Base-by-base conservation (phyloP, 805 yeast genomes). In the Wickerhamia fluorescens region DNA sequence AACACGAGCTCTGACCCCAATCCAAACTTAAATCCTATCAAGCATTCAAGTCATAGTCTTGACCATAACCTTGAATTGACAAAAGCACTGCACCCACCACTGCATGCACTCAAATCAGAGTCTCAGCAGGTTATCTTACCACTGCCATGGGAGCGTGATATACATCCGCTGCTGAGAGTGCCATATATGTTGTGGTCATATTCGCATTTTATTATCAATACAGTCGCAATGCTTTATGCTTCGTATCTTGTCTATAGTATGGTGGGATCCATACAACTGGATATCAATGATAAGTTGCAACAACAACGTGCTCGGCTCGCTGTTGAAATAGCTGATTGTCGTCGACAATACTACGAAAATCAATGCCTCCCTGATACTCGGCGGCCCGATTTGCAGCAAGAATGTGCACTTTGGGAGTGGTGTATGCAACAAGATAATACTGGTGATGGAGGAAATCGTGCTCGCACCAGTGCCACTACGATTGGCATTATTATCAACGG, bases 361-460 rank as follows among this genome's bases (percentile, higher is more conserved):
- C 49, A 62, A 21, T 82, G 94, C 49, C 59, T 59, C 10, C 74
- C 74, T 3, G 71, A 65, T 7, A 56, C 64, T 3, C 57, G 73
- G 7, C 73, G 68, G 3, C 81, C 87, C 1, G 81, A 78, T 3
- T 47, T 80, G 33, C 71, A 69, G 32, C 54, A 56, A 15, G 60
- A 64, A 21, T 82, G 92, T 51, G 54, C 61, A 10, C 57, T 64
- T 33, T 82, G 86, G 87, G 69, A 64, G 29, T 63, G 64, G 25
- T 80, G 89, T 46, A 78, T 78, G 82, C 62, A 62, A 27, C 71
- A 73, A 41, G 73, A 76, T 31, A 73, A 75, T 3, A 41, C 57
- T 42, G 48, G 64, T 44, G 38, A 50, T 31, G 59, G 66, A 1
- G 74, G 77, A 3, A 67, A 75, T 40, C 47, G 45, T 21, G 65